These are phyloP conservation scores for Pisolithus orientalis DNA, from an alignment of 768 basidiomycete species.

Conservation along the genomic window DNA sequence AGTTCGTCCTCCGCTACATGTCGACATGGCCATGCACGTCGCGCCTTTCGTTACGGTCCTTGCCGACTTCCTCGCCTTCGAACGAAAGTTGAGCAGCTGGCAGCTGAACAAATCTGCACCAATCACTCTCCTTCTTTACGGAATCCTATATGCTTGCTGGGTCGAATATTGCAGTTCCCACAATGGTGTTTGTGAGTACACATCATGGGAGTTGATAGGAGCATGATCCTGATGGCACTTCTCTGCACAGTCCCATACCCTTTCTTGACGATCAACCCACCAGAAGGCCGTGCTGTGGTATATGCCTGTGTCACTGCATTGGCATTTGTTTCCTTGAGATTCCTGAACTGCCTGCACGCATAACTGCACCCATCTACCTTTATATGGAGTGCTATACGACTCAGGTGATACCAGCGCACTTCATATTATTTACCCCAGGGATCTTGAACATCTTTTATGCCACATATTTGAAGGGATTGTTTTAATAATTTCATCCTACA, in stretches of 20 bases:
- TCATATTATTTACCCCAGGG: neutral
- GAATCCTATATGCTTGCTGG: slow-evolving; percentile 53
- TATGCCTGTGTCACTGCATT: slow-evolving; percentile 49
- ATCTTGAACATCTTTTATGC: neutral
- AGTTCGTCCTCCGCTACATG: slow-evolving; percentile 40
- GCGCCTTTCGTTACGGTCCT: slow-evolving; percentile 52
- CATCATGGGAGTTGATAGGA: neutral
- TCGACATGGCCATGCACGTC: slow-evolving; percentile 65
- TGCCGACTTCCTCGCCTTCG: slow-evolving; percentile 63
- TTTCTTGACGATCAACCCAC: slow-evolving; percentile 60
- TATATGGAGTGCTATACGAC: neutral
- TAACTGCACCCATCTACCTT: slow-evolving; percentile 2
- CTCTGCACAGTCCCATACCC: slow-evolving; percentile 67
- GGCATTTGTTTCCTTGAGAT: slow-evolving; percentile 50
- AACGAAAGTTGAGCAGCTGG: slow-evolving; percentile 43
- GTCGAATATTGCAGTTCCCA: slow-evolving; percentile 59
- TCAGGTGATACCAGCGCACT: neutral
- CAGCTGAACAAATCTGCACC: slow-evolving; percentile 14
- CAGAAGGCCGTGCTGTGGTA: slow-evolving; percentile 47
- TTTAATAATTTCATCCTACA: no score
- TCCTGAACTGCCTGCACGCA: slow-evolving; percentile 53
- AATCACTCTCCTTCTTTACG: slow-evolving; percentile 13
- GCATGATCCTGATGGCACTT: slow-evolving; percentile 2
- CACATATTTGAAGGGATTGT: no score
- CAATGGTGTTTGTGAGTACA: slow-evolving; percentile 55